phyloP scores from a whole-genome alignment of 768 basidiomycete genomes.

The Boletus barrowsii region DNA sequence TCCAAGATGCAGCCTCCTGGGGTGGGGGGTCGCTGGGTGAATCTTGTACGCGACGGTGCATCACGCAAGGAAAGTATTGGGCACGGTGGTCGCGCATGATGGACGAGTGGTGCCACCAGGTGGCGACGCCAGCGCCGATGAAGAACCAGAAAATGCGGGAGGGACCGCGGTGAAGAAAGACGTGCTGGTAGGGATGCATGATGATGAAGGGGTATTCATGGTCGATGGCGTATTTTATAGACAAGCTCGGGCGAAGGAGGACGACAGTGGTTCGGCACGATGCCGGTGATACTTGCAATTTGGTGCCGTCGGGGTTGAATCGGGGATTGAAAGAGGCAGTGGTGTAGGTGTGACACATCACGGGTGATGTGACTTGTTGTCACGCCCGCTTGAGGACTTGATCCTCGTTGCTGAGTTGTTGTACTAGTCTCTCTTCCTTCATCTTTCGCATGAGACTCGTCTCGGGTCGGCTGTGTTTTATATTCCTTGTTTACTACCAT shows the following conservation, averaged over 20 bases:
- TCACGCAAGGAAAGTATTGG: slow-evolving; percentile 30
- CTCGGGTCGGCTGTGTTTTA: background rate
- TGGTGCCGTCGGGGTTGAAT: slow-evolving; percentile 18
- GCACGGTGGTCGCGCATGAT: slow-evolving; percentile 41
- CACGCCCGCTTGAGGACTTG: slow-evolving; percentile 17
- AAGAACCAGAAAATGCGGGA: slow-evolving; percentile 69
- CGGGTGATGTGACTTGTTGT: slow-evolving; percentile 20
- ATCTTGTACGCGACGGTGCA: slow-evolving; percentile 21
- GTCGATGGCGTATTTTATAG: slow-evolving; percentile 15
- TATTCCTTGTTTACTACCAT: background rate
- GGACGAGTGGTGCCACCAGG: slow-evolving; percentile 39
- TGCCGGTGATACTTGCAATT: slow-evolving; percentile 13
- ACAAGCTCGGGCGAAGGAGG: background rate
- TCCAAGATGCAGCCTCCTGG: slow-evolving; percentile 10
- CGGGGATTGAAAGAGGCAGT: background rate
- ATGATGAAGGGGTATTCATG: background rate
- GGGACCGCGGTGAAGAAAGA: slow-evolving; percentile 37
- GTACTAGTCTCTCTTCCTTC: background rate
- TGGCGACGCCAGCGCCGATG: slow-evolving; percentile 48
- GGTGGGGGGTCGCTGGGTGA: background rate
- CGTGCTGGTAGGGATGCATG: slow-evolving; percentile 24
- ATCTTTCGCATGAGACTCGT: slow-evolving; percentile 1
- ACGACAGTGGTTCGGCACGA: slow-evolving; percentile 17
- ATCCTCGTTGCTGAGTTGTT: slow-evolving; percentile 16
- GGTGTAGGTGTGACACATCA: slow-evolving; percentile 5